These are phyloP conservation scores for Spathaspora gorwiae DNA, from an alignment of 805 yeast genomes.

Conservation along the genomic window DNA sequence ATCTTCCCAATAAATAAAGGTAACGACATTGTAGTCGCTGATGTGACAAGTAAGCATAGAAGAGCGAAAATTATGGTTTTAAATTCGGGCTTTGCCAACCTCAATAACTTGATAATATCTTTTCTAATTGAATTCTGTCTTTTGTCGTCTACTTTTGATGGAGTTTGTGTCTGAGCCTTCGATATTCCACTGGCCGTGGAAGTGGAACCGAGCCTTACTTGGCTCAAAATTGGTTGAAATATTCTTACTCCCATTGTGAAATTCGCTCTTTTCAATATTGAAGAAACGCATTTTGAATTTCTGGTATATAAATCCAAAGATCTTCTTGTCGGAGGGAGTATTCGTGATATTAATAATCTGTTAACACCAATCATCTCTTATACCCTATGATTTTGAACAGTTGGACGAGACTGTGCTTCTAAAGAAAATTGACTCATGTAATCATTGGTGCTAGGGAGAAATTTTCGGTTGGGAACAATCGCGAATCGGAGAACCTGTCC, in stretches of 20 bases:
- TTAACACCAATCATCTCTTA: neutral
- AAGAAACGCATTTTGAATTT: too few species aligned
- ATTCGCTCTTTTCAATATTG: neutral
- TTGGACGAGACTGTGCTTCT: neutral
- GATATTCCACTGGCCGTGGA: neutral
- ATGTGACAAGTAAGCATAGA: slow-evolving; percentile 58
- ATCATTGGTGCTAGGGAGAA: neutral
- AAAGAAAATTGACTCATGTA: neutral
- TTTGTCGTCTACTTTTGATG: neutral
- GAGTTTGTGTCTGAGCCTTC: neutral
- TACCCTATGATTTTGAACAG: too few species aligned
- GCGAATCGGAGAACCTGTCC: neutral
- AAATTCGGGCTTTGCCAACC: slow-evolving; percentile 41
- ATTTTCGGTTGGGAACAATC: neutral
- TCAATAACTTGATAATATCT: slow-evolving; percentile 21
- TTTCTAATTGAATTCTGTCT: slow-evolving; percentile 1
- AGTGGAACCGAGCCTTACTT: neutral
- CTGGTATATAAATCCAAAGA: neutral
- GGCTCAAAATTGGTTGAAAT: neutral
- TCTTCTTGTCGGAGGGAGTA: neutral
- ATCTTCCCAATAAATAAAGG: slow-evolving; percentile 85
- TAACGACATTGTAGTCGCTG: slow-evolving; percentile 74
- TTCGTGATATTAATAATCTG: neutral
- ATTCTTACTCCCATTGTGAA: neutral
- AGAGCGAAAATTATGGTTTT: slow-evolving; percentile 55